Conservation (phyloP, 192 early-diverging fungal genomes). For the Piromyces finnis region DNA sequence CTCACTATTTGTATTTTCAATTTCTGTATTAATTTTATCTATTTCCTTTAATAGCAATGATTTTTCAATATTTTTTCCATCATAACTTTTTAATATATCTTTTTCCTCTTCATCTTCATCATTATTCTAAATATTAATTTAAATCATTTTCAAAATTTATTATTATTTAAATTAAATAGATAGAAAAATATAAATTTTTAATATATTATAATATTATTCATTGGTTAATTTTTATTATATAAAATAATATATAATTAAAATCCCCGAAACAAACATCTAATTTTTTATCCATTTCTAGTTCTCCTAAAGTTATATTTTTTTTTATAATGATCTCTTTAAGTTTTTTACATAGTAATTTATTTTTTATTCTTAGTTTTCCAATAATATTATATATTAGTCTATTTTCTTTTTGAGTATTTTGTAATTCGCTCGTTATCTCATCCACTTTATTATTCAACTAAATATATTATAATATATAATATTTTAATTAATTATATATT, state of each 20-base stretch:
- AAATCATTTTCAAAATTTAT: too few species aligned
- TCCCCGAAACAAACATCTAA: neutral
- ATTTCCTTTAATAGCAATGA: neutral
- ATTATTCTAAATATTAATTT: neutral
- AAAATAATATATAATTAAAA: neutral
- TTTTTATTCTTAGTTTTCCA: neutral
- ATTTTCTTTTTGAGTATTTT: neutral
- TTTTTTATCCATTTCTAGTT: neutral
- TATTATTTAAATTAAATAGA: too few species aligned
- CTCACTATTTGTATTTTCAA: neutral
- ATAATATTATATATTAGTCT: neutral
- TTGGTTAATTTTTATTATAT: too few species aligned
- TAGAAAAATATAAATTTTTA: too few species aligned
- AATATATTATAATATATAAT: neutral
- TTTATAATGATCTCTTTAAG: neutral
- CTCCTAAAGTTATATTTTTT: neutral
- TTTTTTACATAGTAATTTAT: neutral
- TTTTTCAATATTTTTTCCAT: neutral
- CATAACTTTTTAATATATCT: neutral
- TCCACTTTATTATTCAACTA: neutral
- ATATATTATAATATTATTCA: too few species aligned
- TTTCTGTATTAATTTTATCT: too few species aligned
- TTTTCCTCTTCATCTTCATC: neutral
- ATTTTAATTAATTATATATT: too few species aligned
- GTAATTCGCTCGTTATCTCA: neutral